Evolutionary conservation across 441 rosid species (phyloP).

Genomic region (Eruca vesicaria): DNA sequence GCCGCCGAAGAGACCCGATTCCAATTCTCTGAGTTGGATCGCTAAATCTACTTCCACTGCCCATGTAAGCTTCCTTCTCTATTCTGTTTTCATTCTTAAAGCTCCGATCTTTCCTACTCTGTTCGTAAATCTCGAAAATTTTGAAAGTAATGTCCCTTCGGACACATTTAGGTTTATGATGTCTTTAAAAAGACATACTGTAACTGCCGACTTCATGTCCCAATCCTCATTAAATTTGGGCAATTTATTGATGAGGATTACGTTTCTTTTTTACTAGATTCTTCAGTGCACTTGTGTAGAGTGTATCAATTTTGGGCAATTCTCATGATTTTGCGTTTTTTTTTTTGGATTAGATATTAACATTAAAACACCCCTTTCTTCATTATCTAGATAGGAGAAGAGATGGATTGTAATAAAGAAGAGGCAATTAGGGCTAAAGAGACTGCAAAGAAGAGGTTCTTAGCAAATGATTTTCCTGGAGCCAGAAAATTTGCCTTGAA

Average conservation of each 20-base stretch:
- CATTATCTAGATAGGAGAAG: not conserved
- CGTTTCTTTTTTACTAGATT: too few species aligned
- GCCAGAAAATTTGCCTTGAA: conserved; percentile 50
- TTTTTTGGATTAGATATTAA: not conserved
- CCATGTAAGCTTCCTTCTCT: too few species aligned
- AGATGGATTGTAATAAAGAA: conserved; percentile 48
- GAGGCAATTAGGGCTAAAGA: conserved; percentile 47
- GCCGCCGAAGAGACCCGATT: too few species aligned
- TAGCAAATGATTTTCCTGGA: conserved; percentile 40
- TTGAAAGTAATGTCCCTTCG: not conserved
- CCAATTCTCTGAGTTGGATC: too few species aligned
- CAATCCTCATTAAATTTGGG: not conserved
- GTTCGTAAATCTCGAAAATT: too few species aligned
- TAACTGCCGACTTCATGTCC: not conserved
- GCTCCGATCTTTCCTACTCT: too few species aligned
- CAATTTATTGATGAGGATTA: too few species aligned
- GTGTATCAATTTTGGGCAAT: not conserved
- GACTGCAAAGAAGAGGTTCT: conserved; percentile 46
- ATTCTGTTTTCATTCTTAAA: too few species aligned
- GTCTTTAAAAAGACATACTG: not conserved
- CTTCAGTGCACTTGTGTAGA: too few species aligned
- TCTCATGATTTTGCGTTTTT: not conserved
- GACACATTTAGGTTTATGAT: not conserved
- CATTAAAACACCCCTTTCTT: not conserved
- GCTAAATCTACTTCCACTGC: too few species aligned